Evolutionary conservation across 306 rosid genomes (phyloP).

Genomic region (Citrullus amarus): DNA sequence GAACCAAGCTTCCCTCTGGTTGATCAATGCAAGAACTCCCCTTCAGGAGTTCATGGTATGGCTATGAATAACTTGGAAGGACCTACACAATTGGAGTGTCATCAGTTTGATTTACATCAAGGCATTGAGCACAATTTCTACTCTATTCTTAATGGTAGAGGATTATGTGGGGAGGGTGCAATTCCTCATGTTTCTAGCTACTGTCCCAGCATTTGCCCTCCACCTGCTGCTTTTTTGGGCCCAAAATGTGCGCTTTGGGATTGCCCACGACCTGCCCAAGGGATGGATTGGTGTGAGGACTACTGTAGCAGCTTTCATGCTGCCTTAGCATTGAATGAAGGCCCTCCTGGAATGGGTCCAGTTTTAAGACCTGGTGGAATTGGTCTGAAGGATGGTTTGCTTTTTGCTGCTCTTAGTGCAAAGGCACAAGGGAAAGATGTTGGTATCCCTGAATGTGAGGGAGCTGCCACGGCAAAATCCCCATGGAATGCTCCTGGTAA

Average conservation of each 20-base stretch:
- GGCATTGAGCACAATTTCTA: constrained; percentile 47
- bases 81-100: constrained; percentile 52
- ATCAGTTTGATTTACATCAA: constrained; percentile 54
- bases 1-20: constrained; percentile 54
- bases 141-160: constrained; percentile 31
- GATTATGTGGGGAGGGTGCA: constrained; percentile 44
- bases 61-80: constrained; percentile 53
- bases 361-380: constrained; percentile 94
- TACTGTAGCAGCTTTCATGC: constrained; percentile 95
- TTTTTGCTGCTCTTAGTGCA: constrained; percentile 82
- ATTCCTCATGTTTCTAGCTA: constrained; percentile 60
- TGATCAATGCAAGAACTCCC: constrained; percentile 51
- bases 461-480: constrained; percentile 97
- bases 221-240: constrained; percentile 95
- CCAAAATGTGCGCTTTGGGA: constrained; percentile 99
- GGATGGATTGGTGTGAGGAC: constrained; percentile 81
- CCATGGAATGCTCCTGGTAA: constrained; percentile 99
- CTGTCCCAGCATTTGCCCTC: constrained; percentile 77
- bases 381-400: constrained; percentile 79
- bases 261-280: constrained; percentile 92
- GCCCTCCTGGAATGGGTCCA: constrained; percentile 95
- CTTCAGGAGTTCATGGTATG: constrained; percentile 40
- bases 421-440: constrained; percentile 90
- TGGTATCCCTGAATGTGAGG: constrained; percentile 95
- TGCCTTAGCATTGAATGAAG: constrained; percentile 86